Conservation (phyloP, 2,329 filamentous ascomycete species). For the Fusarium sp. region DNA sequence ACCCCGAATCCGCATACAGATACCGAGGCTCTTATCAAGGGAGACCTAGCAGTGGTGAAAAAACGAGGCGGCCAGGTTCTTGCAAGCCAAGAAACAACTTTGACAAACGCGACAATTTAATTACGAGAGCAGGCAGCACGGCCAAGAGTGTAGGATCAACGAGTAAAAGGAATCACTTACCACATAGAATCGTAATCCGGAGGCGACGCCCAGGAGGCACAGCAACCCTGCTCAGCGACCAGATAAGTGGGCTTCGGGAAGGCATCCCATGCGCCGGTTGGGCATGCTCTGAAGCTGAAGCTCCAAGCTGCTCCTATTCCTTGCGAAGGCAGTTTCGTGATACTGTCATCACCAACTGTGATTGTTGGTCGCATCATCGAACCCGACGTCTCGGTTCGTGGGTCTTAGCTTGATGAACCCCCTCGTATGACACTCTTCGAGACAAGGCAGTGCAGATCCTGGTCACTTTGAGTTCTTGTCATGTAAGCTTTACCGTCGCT, state of each 20-base stretch:
- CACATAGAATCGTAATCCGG: conserved; percentile 10
- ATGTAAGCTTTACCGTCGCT: neutral
- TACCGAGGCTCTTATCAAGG: neutral
- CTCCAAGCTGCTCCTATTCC: neutral
- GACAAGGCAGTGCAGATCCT: neutral
- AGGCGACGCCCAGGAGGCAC: conserved; percentile 11
- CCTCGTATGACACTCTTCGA: neutral
- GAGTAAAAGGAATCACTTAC: conserved; percentile 2
- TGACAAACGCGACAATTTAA: neutral
- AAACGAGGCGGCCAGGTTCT: neutral
- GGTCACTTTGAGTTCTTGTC: neutral
- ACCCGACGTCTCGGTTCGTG: neutral
- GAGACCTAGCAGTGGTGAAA: neutral
- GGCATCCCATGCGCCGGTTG: neutral
- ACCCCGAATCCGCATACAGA: neutral
- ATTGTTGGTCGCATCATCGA: neutral
- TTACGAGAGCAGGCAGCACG: neutral
- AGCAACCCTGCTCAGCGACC: neutral
- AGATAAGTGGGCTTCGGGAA: conserved; percentile 4
- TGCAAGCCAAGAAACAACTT: neutral
- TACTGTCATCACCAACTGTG: neutral
- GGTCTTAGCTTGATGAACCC: neutral
- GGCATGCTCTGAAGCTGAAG: neutral
- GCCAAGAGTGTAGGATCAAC: conserved; percentile 3
- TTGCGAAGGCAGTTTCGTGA: neutral